These are phyloP conservation scores for Neospermospora avenae DNA, from an alignment of 2,329 filamentous ascomycete genomes.

Conservation along the genomic window DNA sequence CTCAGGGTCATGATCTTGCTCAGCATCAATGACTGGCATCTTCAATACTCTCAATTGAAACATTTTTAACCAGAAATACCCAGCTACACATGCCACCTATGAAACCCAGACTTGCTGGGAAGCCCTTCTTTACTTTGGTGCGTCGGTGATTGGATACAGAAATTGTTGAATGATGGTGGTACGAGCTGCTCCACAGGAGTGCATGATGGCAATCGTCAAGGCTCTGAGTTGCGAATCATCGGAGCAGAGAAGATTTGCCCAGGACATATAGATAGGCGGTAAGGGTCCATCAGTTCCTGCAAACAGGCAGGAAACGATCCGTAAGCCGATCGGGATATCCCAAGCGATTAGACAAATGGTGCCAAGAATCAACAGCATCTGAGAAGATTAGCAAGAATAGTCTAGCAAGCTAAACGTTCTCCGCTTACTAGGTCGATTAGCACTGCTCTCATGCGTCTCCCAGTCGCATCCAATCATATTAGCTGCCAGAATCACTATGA, in stretches of 20 bases:
- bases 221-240: constrained; percentile 37
- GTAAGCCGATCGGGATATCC: constrained; percentile 35
- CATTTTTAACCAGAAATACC: constrained; percentile 10
- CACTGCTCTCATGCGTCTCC: constrained; percentile 12
- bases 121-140: constrained; percentile 29
- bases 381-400: not conserved
- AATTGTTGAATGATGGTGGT: constrained; percentile 36
- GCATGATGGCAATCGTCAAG: constrained; percentile 38
- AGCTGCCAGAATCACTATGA: constrained; percentile 21
- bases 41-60: constrained; percentile 11
- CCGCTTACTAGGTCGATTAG: constrained; percentile 1
- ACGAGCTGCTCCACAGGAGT: constrained; percentile 32
- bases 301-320: constrained; percentile 37
- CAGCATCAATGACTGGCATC: not conserved
- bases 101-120: constrained; percentile 11
- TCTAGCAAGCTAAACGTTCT: too few species aligned
- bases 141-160: constrained; percentile 36
- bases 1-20: constrained; percentile 2
- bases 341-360: constrained; percentile 35
- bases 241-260: constrained; percentile 37
- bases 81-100: constrained; percentile 13
- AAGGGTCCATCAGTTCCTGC: constrained; percentile 35
- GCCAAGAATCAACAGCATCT: constrained; percentile 32
- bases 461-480: constrained; percentile 14
- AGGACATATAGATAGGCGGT: constrained; percentile 37